Evolutionary conservation across 2,329 filamentous ascomycete species (phyloP), one percentile per base, ranked within the genome.

Genomic region (Penicillium occitanis): DNA sequence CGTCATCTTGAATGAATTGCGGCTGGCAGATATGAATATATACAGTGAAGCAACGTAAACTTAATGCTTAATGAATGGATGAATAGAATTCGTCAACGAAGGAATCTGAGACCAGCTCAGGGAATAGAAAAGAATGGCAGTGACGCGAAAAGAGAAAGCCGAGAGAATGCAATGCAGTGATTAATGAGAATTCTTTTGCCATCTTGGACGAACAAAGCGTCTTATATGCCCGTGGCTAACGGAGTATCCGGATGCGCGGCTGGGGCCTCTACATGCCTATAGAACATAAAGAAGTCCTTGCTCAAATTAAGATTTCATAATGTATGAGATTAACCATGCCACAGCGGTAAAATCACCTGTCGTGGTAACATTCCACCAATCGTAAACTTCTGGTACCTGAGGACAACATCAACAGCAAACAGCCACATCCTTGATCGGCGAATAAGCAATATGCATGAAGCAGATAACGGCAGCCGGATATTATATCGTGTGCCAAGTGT

Each of bases 81-180:
- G 33, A 55, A 55, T 55, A 13, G 30, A 19, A 55, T 55, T 51
- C 25, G 30, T 40, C 5, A 28, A 53, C 46, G 57, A 50, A 65
- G 44, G 22, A 61, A 48, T 60, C 35, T 28, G 55, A 65, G 40
- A 61, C 57, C 57, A 60, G 57, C 57, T 60, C 57, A 46, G 40
- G 5, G 22, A 22, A n/a, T 30, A 28, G 14, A 60, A 60, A 60
- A n/a, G 37, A 44, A 60, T 28, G 57, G 14, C 35, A 35, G n/a
- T 14, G 6, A 58, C 40, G 33, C 25, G 37, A 46, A n/a, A 17
- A 46, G 14, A 44, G 13, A 33, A 44, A 30, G 14, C 13, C 11
- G n/a, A 57, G 10, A 13, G 14, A 40, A 28, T 59, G 19, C 10
- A 42, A 30, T 46, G 19, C 37, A 11, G 40, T 60, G 37, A 14